Percentiles rank a stretch among this genome's conserved stretches.
These are phyloP conservation scores for Globisporangium cystogenes DNA, from an alignment of 352 stramenopile genomes.

Conservation along the genomic window DNA sequence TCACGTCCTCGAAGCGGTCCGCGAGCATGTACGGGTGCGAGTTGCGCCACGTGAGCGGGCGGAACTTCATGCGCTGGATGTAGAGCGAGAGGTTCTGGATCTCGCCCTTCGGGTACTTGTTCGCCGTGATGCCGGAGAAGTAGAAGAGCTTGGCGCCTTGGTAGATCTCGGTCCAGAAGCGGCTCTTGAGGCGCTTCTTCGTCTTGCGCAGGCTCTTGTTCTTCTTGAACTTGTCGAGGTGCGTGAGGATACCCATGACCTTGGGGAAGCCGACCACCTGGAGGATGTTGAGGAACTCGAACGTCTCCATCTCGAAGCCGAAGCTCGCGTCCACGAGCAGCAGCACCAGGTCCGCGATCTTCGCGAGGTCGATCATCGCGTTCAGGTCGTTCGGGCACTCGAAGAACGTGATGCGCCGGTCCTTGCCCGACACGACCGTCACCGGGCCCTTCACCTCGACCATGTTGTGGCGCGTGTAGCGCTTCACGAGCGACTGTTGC, in stretches of 20 bases:
- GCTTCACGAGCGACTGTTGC: constrained; percentile 94
- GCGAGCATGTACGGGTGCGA: constrained; percentile 99
- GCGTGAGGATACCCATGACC: constrained; percentile 98
- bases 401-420: constrained; percentile 97
- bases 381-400: constrained; percentile 97
- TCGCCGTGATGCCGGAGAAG: constrained; percentile 96
- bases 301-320: constrained; percentile 99
- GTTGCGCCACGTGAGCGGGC: constrained; percentile 98
- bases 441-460: constrained; percentile 97
- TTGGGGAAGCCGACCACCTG: constrained; percentile 91
- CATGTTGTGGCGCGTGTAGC: constrained; percentile 99
- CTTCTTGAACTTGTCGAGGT: constrained; percentile 98
- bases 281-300: constrained; percentile 99
- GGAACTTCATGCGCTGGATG: constrained; percentile 97
- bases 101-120: constrained; percentile 99
- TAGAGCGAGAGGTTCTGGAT: constrained; percentile 97
- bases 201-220: constrained; percentile 97
- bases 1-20: constrained; percentile 98
- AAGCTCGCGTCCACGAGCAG: constrained; percentile 99
- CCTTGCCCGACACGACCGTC: constrained; percentile 98
- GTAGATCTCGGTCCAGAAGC: constrained; percentile 99
- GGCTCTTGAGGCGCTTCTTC: constrained; percentile 98
- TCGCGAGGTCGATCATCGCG: constrained; percentile 95
- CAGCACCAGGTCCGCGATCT: constrained; percentile 98
- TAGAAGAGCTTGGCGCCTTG: constrained; percentile 95